phyloP scores from a whole-genome alignment of 2,329 filamentous ascomycete genomes.

The Geoglossum cookeanum region DNA sequence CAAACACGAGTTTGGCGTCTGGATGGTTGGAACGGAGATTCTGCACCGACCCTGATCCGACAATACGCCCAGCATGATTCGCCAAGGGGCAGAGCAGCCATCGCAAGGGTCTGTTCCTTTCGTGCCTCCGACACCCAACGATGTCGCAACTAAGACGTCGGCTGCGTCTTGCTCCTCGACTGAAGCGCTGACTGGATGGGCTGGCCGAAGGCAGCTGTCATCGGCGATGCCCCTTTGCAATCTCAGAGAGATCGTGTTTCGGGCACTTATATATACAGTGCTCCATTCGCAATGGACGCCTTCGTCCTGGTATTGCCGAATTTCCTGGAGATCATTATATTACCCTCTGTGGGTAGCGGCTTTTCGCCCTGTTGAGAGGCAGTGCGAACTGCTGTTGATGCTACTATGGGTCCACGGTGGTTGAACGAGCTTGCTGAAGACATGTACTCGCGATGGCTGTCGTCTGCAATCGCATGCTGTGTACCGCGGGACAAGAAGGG shows the following conservation, averaged over 20 bases:
- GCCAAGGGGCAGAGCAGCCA: not conserved
- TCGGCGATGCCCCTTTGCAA: not conserved
- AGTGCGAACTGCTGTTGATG: not conserved
- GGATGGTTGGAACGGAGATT: not conserved
- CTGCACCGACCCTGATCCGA: not conserved
- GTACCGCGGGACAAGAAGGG: not conserved
- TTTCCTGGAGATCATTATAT: not conserved
- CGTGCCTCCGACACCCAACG: not conserved
- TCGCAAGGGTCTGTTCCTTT: not conserved
- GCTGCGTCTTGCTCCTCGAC: not conserved
- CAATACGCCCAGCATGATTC: not conserved
- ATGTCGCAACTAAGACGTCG: not conserved
- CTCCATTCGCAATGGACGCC: not conserved
- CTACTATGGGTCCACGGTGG: not conserved
- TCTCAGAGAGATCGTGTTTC: not conserved
- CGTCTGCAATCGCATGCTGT: slow-evolving; percentile 1
- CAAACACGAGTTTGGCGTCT: not conserved
- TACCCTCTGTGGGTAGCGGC: not conserved
- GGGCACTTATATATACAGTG: not conserved
- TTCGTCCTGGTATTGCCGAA: not conserved
- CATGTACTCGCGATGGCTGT: slow-evolving; percentile 3
- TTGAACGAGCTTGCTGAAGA: slow-evolving; percentile 2
- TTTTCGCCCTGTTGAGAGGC: not conserved
- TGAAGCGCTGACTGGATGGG: not conserved
- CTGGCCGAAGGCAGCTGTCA: not conserved